Conservation (phyloP, 108 stramenopile genomes). For the Nitzschia inconspicua region DNA sequence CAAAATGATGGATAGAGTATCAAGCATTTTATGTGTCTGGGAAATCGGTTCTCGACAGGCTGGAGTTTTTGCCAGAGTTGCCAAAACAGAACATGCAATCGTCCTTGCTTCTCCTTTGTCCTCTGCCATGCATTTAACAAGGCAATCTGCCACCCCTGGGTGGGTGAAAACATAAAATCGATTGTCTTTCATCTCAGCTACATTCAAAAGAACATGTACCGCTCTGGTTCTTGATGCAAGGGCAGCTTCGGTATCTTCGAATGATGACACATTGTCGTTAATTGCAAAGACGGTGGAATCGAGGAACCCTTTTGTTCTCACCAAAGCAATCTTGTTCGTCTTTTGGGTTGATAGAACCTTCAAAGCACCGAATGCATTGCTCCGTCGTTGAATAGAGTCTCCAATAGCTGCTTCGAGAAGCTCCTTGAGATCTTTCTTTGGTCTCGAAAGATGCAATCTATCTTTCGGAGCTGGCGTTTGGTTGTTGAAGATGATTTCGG, state of each 20-base stretch:
- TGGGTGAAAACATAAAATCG: constrained; percentile 53
- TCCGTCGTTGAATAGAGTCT: constrained; percentile 47
- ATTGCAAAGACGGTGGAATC: constrained; percentile 55
- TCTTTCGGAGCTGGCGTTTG: constrained; percentile 1
- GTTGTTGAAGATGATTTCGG: constrained; percentile 46
- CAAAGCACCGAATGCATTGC: constrained; percentile 81
- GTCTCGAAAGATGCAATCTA: constrained; percentile 16
- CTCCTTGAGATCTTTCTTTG: constrained; percentile 51
- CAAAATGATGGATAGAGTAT: constrained; percentile 36
- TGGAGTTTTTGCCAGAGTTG: constrained; percentile 65
- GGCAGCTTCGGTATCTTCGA: constrained; percentile 44
- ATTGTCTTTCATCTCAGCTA: constrained; percentile 67
- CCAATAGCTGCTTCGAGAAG: constrained; percentile 56
- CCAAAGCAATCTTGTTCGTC: constrained; percentile 59
- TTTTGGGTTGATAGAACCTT: constrained; percentile 58
- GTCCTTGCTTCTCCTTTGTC: constrained; percentile 63
- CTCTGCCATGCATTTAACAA: constrained; percentile 55
- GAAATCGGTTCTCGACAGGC: constrained; percentile 57
- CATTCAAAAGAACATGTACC: constrained; percentile 47
- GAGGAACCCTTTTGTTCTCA: constrained; percentile 67
- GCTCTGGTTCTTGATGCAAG: constrained; percentile 62
- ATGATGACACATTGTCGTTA: constrained; percentile 24
- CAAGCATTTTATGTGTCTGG: constrained; percentile 26
- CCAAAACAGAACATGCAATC: constrained; percentile 55
- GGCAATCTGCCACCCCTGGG: constrained; percentile 39